A percentile compares a stretch with the other conserved stretches of the same genome.
phyloP scores from a whole-genome alignment of 1,284 basidiomycete species.

The Naganishia liquefaciens region DNA sequence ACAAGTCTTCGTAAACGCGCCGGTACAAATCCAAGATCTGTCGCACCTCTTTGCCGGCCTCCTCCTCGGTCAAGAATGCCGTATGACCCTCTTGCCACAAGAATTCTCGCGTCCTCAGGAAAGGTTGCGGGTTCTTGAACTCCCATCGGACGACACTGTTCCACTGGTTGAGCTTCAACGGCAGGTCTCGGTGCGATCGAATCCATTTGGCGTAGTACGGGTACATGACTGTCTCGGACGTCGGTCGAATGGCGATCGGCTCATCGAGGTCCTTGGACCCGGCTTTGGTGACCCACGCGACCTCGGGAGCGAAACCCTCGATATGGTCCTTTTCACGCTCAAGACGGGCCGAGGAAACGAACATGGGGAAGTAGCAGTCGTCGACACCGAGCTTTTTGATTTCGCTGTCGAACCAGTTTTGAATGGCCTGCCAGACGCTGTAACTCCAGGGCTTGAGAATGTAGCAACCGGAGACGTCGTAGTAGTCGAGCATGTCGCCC shows the following conservation, averaged over 20 bases:
- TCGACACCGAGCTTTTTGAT: constrained; percentile 95
- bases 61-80: constrained; percentile 81
- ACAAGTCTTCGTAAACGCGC: constrained; percentile 92
- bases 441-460: constrained; percentile 98
- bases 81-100: constrained; percentile 99
- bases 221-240: constrained; percentile 98
- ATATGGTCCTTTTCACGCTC: constrained; percentile 99
- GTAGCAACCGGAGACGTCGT: constrained; percentile 97
- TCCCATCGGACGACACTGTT: constrained; percentile 99
- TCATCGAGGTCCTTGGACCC: constrained; percentile 93
- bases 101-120: constrained; percentile 98
- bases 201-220: constrained; percentile 99
- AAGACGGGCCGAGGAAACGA: constrained; percentile 87
- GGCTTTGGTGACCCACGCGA: constrained; percentile 97
- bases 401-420: constrained; percentile 85
- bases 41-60: constrained; percentile 87
- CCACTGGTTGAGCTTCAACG: constrained; percentile 98
- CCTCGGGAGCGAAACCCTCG: constrained; percentile 99
- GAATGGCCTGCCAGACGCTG: constrained; percentile 94
- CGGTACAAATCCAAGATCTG: constrained; percentile 96
- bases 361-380: constrained; percentile 99
- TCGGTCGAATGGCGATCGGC: constrained; percentile 96
- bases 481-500: constrained; percentile 99
- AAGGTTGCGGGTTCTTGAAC: constrained; percentile 99
- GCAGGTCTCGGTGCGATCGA: constrained; percentile 93